phyloP scores from a whole-genome alignment of 2,329 filamentous ascomycete species.

The Cladosporium sp. region DNA sequence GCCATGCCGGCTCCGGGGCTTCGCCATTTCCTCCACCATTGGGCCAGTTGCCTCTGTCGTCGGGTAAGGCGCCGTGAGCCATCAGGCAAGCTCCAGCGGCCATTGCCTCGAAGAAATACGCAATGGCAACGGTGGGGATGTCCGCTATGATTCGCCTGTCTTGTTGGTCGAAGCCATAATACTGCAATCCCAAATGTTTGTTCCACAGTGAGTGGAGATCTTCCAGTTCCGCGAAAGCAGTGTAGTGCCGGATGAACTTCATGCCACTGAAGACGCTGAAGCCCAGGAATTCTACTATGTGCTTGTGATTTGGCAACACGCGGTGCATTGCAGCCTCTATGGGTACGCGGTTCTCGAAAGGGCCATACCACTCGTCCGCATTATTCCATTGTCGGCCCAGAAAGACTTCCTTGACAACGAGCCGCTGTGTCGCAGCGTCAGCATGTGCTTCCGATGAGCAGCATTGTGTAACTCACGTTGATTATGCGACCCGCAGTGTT shows the following conservation, averaged over 20 bases:
- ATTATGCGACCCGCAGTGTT: neutral
- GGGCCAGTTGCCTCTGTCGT: neutral
- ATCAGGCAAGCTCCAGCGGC: slow-evolving; percentile 5
- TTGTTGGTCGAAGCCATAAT: neutral
- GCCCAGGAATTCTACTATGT: neutral
- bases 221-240: slow-evolving; percentile 1
- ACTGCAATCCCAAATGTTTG: neutral
- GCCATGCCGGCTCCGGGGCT: neutral
- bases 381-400: neutral
- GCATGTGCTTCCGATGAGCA: neutral
- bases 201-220: neutral
- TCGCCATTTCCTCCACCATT: neutral
- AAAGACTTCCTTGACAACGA: slow-evolving; percentile 3
- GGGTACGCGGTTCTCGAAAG: neutral
- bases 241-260: neutral
- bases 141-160: neutral
- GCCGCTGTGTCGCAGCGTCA: neutral
- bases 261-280: neutral
- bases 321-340: neutral
- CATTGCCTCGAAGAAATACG: slow-evolving; percentile 1
- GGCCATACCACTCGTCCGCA: neutral
- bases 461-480: neutral
- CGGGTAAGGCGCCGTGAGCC: neutral
- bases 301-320: neutral
- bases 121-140: neutral